A percentile compares a stretch with the other conserved stretches of the same genome.
Conservation (phyloP, 306 rosid genomes). For the cucumber (Cucumis sativus) region Cucumber_9930_V3 NC_026655.2:1151001-1151500, state of each 20-base stretch:
- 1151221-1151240: neutral
- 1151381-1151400: neutral
- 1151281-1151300: neutral
- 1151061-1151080: neutral
- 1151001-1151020: neutral
- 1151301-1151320: neutral
- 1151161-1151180: neutral
- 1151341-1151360: neutral
- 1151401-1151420: neutral
- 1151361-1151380: neutral
- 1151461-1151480: neutral
- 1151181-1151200: neutral
- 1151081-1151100: neutral
- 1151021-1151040: neutral
- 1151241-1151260: neutral
- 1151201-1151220: neutral
- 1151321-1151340: neutral
- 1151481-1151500: slow-evolving; percentile 75
- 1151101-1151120: neutral
- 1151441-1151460: neutral
- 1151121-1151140: neutral
- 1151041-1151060: neutral
- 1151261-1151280: neutral
- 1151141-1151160: neutral
- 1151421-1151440: neutral